Evolutionary conservation across 352 stramenopile genomes (phyloP).

Genomic region (Phytophthora agathidicida): DNA sequence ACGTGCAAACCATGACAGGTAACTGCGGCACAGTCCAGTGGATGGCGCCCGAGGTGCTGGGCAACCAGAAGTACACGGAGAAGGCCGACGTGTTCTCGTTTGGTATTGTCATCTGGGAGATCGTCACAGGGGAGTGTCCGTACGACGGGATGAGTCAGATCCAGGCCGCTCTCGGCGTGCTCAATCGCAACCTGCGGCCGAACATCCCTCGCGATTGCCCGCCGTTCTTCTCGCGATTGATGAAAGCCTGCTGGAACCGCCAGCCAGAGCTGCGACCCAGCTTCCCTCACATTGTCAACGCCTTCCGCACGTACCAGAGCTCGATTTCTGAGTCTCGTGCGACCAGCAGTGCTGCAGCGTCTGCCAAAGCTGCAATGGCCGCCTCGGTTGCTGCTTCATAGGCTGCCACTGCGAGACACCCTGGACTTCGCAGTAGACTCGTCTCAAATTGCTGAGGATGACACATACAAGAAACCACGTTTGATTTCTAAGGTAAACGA

Average conservation of each 20-base stretch:
- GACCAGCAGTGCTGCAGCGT: conserved; percentile 41
- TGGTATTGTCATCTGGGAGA: conserved; percentile 92
- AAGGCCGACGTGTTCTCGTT: conserved; percentile 92
- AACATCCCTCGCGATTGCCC: conserved; percentile 70
- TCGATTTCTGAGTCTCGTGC: conserved; percentile 54
- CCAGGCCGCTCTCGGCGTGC: conserved; percentile 67
- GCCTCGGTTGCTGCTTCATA: conserved; percentile 49
- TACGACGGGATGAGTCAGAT: conserved; percentile 90
- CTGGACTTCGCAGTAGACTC: conserved; percentile 18
- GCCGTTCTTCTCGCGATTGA: conserved; percentile 69
- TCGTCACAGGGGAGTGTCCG: conserved; percentile 85
- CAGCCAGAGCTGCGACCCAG: conserved; percentile 70
- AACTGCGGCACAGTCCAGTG: conserved; percentile 82
- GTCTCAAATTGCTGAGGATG: conserved; percentile 8
- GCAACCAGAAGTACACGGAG: conserved; percentile 90
- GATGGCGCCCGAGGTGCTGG: conserved; percentile 80
- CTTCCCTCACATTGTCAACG: conserved; percentile 74
- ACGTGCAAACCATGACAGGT: conserved; percentile 87
- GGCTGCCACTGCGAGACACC: conserved; percentile 8
- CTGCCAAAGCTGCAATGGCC: conserved; percentile 47
- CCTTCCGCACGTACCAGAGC: conserved; percentile 63
- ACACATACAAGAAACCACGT: conserved; percentile 7
- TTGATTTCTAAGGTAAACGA: conserved; percentile 30
- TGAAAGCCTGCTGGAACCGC: conserved; percentile 80
- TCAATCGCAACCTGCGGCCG: conserved; percentile 74